A percentile compares a stretch with the other conserved stretches of the same genome.
Conservation (phyloP, 164 flowering plant species). For the Kingdonia uniflora region DNA sequence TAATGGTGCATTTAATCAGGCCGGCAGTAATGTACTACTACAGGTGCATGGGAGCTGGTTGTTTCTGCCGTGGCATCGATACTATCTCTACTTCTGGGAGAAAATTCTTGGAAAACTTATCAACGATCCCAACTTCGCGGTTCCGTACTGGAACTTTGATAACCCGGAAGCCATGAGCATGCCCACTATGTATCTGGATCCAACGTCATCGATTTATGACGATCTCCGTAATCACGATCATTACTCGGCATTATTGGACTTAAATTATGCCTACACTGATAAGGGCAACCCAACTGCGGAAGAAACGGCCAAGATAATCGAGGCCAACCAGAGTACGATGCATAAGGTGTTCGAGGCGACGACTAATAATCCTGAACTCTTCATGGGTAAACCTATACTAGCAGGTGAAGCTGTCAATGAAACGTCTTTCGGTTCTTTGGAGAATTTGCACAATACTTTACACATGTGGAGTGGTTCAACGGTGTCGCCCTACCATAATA, state of each 20-base stretch:
- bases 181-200: too few species aligned
- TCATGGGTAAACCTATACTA: not conserved
- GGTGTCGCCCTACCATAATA: not conserved
- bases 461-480: not conserved
- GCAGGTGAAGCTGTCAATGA: not conserved
- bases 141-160: slow-evolving; percentile 1
- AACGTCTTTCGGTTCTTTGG: not conserved
- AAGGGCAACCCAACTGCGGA: not conserved
- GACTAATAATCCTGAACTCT: too few species aligned
- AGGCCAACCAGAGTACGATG: too few species aligned
- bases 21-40: not conserved
- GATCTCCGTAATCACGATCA: too few species aligned
- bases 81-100: too few species aligned
- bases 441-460: too few species aligned
- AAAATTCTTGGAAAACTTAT: slow-evolving; percentile 1
- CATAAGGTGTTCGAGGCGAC: not conserved
- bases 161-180: too few species aligned
- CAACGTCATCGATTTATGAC: too few species aligned
- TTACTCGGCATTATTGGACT: too few species aligned
- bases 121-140: not conserved
- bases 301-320: not conserved
- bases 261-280: not conserved
- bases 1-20: not conserved
- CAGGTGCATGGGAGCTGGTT: too few species aligned
- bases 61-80: too few species aligned